A percentile compares a stretch with the other conserved stretches of the same genome.
Evolutionary conservation across 225 moss, liverwort and hornwort genomes (phyloP).

Genomic region (Marchantia paleacea): DNA sequence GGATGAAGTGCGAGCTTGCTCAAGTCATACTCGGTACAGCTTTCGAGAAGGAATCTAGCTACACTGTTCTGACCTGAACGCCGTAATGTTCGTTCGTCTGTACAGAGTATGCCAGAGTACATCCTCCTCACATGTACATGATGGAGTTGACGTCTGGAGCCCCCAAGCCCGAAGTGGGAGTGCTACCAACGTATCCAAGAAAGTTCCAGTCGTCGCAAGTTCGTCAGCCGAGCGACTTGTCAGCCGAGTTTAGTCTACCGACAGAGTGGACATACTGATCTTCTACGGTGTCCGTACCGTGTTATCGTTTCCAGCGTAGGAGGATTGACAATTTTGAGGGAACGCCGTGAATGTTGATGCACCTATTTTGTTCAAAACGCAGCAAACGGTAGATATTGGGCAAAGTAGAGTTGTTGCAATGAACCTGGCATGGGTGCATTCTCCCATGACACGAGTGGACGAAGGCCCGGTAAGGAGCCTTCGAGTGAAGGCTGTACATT

Average conservation of each 20-base stretch:
- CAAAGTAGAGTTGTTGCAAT: constrained; percentile 15
- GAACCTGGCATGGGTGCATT: constrained; percentile 19
- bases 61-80: no score
- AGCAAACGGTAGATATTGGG: neutral
- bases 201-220: constrained; percentile 16
- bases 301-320: neutral
- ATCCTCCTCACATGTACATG: constrained; percentile 41
- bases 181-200: constrained; percentile 15
- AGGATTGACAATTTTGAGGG: constrained; percentile 28
- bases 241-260: constrained; percentile 59
- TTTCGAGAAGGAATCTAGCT: neutral
- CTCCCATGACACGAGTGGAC: constrained; percentile 8
- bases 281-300: neutral
- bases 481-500: constrained; percentile 21
- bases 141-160: constrained; percentile 36
- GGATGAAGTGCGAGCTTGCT: no score
- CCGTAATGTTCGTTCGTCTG: neutral
- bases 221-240: constrained; percentile 11
- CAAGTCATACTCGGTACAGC: neutral
- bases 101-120: constrained; percentile 6
- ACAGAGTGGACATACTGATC: constrained; percentile 77
- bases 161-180: constrained; percentile 18
- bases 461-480: neutral
- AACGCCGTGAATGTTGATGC: neutral
- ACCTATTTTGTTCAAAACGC: neutral